phyloP scores from a whole-genome alignment of 495 filamentous ascomycete species.

The Zalerion maritima region DNA sequence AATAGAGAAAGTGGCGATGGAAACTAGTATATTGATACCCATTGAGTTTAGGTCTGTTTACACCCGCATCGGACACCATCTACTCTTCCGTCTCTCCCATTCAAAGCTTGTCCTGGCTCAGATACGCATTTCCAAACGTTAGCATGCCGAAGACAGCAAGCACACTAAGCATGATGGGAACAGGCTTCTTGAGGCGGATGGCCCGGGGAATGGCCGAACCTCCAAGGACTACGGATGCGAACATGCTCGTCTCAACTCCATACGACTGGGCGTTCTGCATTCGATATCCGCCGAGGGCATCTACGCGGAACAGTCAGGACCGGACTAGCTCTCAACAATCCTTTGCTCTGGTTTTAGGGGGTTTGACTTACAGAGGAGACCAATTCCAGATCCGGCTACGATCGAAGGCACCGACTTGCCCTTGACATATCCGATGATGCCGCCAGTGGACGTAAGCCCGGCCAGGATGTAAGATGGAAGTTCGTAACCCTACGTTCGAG shows the following conservation, averaged over 20 bases:
- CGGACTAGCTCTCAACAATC: no score
- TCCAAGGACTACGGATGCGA: constrained; percentile 70
- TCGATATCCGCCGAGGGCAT: constrained; percentile 56
- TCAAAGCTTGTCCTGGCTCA: no score
- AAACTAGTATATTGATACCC: no score
- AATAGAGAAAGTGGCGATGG: no score
- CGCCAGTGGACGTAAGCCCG: constrained; percentile 70
- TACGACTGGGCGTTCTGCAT: constrained; percentile 50
- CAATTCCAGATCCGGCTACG: constrained; percentile 68
- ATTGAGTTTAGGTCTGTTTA: no score
- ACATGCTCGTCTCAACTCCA: constrained; percentile 58
- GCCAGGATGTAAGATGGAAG: constrained; percentile 61
- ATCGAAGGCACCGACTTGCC: constrained; percentile 79
- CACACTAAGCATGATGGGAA: constrained; percentile 58
- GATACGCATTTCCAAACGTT: constrained; percentile 44
- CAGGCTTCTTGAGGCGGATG: constrained; percentile 59
- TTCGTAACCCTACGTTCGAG: constrained; percentile 24
- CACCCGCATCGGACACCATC: no score
- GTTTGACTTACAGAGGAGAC: constrained; percentile 36
- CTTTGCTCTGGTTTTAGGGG: no score
- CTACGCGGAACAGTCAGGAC: no score
- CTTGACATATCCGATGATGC: constrained; percentile 64
- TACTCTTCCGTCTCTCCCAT: no score
- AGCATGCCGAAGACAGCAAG: constrained; percentile 43
- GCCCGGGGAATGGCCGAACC: constrained; percentile 74